These are phyloP conservation scores for Phialemoniopsis sp. DNA, from an alignment of 2,329 filamentous ascomycete species.

Conservation along the genomic window DNA sequence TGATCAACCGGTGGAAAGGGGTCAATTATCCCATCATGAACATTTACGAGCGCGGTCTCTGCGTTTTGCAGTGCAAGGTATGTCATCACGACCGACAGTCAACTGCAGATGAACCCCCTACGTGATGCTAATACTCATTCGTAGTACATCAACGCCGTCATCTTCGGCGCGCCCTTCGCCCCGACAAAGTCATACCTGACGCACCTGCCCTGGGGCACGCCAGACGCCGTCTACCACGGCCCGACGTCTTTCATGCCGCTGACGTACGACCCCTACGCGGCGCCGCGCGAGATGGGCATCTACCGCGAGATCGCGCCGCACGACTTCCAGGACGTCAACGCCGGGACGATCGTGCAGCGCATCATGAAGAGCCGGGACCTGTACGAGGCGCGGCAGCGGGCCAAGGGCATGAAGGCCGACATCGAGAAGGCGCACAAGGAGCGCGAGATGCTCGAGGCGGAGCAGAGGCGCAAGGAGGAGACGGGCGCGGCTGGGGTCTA, in stretches of 20 bases:
- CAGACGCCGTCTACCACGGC: slow-evolving; percentile 89
- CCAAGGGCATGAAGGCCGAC: slow-evolving; percentile 82
- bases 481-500: slow-evolving; percentile 13
- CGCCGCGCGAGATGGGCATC: slow-evolving; percentile 77
- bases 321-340: slow-evolving; percentile 82
- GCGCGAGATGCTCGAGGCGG: slow-evolving; percentile 59
- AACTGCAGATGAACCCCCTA: too few relatives aligned
- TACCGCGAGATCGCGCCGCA: slow-evolving; percentile 77
- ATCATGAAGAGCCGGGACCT: slow-evolving; percentile 83
- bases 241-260: slow-evolving; percentile 84
- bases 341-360: slow-evolving; percentile 83
- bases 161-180: slow-evolving; percentile 87
- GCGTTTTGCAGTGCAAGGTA: slow-evolving; percentile 91
- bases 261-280: slow-evolving; percentile 76
- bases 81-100: too few relatives aligned
- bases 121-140: too few relatives aligned
- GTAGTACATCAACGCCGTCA: slow-evolving; percentile 79
- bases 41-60: slow-evolving; percentile 92
- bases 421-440: slow-evolving; percentile 64
- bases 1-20: slow-evolving; percentile 95
- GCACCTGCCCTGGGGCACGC: slow-evolving; percentile 67
- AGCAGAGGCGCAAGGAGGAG: slow-evolving; percentile 46
- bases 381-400: slow-evolving; percentile 87
- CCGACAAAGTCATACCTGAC: slow-evolving; percentile 76
- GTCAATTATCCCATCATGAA: slow-evolving; percentile 99